Evolutionary conservation across 1,284 basidiomycete species (phyloP), one percentile per base, ranked within the genome.

Genomic region (Ustilago shanxiensis): DNA sequence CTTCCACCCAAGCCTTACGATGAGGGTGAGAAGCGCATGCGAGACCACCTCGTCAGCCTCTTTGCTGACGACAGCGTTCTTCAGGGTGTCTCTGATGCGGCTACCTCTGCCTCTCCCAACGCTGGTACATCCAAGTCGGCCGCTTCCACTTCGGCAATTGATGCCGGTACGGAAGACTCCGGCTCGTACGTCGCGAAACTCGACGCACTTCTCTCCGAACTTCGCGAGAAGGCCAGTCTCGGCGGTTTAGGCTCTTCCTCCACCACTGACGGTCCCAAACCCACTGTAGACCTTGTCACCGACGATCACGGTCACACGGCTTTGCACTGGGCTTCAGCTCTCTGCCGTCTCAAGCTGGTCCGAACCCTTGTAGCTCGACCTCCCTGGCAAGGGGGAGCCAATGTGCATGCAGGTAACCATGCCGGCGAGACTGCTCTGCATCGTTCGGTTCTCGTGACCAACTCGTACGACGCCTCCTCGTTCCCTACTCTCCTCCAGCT

Each of bases 251-350:
- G 90, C 29, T 90, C 93, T 60, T 90, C 93, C 60, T 91, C 89
- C 73, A 89, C 91, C 74, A 88, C 89, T 28, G 92, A 93, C 69
- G 91, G 93, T 74, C 90, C 92, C 0, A 81, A 83, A 20, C 83
- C 88, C 3, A 88, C 93, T 4, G 85, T 93, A 3, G 90, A 92
- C 62, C 87, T 91, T 26, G 77, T 85, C 53, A 83, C 83, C 41
- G 97, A 99, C 83, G 94, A 98, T 75, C 92, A 95, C 82, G 94
- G 95, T 0, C 96, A 99, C 86, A 95, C 95, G 0, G 92, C 96
- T 7, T 88, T 99, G 29, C 97, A 99, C 86, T 91, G 98, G 84
- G 95, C 97, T 1, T 92, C 94, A 7, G 93, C 95, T 39, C 89
- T 98, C 49, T 94, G 92, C 2, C 90, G 93, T 26, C 71, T 85